A percentile compares a stretch with the other conserved stretches of the same genome.
Conservation (phyloP, 768 basidiomycete species). For the Calocera cornea region DNA sequence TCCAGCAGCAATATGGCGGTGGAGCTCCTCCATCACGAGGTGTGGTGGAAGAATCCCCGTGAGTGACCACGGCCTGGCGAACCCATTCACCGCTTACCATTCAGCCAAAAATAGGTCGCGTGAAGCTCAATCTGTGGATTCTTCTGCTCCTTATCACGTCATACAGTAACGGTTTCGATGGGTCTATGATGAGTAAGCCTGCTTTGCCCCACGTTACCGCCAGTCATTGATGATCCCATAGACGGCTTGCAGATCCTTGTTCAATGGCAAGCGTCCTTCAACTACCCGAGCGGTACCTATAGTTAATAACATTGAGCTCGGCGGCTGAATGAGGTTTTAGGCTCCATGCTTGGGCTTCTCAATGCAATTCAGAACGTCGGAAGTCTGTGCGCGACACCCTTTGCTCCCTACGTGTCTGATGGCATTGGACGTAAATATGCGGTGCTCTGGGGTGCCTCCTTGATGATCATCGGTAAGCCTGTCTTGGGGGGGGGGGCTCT, state of each 20-base stretch:
- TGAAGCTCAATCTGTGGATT: conserved; percentile 19
- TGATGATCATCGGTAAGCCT: conserved; percentile 52
- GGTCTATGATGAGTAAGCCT: conserved; percentile 14
- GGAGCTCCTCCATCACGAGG: not conserved
- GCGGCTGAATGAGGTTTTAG: not conserved
- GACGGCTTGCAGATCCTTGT: conserved; percentile 53
- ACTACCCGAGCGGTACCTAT: conserved; percentile 37
- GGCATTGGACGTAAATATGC: conserved; percentile 52
- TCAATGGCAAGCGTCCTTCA: conserved; percentile 52
- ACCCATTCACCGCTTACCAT: not conserved
- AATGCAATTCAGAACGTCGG: conserved; percentile 39
- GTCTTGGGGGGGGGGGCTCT: too few relatives aligned
- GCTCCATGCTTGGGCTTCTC: conserved; percentile 42
- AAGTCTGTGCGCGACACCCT: not conserved
- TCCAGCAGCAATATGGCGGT: not conserved
- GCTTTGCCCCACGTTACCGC: too few relatives aligned
- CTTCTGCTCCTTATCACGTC: conserved; percentile 24
- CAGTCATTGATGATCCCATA: not conserved
- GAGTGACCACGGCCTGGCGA: not conserved
- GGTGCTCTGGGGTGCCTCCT: conserved; percentile 52
- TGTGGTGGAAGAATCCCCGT: conserved; percentile 2
- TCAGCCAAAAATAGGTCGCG: conserved; percentile 6
- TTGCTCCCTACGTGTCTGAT: conserved; percentile 41
- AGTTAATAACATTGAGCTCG: not conserved
- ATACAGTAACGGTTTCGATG: conserved; percentile 26